A percentile compares a stretch with the other conserved stretches of the same genome.
Evolutionary conservation across 2,329 filamentous ascomycete species (phyloP).

Genomic region (Alternaria sp.): DNA sequence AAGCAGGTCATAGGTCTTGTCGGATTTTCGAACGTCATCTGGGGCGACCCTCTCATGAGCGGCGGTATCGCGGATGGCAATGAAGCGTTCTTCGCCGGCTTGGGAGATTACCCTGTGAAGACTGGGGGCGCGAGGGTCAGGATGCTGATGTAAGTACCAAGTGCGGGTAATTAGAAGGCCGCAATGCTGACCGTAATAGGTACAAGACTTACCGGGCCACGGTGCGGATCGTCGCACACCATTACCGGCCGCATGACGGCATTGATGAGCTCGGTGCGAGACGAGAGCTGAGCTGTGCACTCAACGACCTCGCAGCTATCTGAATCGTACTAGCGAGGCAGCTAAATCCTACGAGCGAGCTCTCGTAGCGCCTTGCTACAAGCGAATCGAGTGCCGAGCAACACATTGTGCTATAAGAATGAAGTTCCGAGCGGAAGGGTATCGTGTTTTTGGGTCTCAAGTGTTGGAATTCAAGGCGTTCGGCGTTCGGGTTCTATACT

Average conservation of each 20-base stretch:
- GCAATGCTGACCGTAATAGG: constrained; percentile 34
- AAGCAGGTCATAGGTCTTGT: constrained; percentile 58
- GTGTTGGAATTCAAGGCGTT: neutral
- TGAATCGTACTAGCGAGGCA: neutral
- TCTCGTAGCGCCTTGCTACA: neutral
- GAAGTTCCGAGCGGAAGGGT: neutral
- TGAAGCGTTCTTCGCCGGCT: constrained; percentile 52
- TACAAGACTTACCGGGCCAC: constrained; percentile 54
- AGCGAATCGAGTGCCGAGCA: neutral
- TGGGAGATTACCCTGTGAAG: constrained; percentile 46
- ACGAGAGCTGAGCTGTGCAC: constrained; percentile 48
- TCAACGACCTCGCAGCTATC: constrained; percentile 46
- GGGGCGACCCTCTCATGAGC: constrained; percentile 63
- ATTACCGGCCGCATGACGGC: constrained; percentile 52
- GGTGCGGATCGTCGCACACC: constrained; percentile 51
- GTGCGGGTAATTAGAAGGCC: neutral
- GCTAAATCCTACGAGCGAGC: neutral
- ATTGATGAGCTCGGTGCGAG: constrained; percentile 53
- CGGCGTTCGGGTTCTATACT: neutral
- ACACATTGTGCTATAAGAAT: neutral
- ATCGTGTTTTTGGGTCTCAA: neutral
- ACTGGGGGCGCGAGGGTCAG: constrained; percentile 43
- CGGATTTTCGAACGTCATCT: constrained; percentile 61
- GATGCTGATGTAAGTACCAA: constrained; percentile 50
- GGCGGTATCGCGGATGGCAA: constrained; percentile 51